Evolutionary conservation across 2,329 filamentous ascomycete species (phyloP).

Genomic region (Ceratocystis colombiana): DNA sequence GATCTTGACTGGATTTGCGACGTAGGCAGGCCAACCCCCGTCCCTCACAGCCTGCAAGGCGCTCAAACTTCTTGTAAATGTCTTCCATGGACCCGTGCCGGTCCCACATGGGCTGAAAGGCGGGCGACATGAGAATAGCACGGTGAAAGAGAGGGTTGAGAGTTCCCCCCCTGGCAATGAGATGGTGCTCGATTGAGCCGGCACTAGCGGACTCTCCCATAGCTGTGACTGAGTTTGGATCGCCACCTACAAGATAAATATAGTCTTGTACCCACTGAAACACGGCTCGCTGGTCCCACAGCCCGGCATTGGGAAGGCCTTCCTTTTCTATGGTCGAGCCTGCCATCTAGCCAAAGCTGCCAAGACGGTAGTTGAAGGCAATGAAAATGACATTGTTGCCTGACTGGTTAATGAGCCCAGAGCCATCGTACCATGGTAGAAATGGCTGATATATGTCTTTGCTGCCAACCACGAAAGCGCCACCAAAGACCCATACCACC

Average conservation of each 20-base stretch:
- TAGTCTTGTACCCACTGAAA: slow-evolving; percentile 42
- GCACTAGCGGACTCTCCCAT: slow-evolving; percentile 45
- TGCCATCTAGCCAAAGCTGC: slow-evolving; percentile 40
- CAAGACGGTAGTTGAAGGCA: slow-evolving; percentile 41
- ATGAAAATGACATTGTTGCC: slow-evolving; percentile 38
- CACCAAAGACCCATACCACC: slow-evolving; percentile 40
- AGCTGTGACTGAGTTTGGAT: slow-evolving; percentile 38
- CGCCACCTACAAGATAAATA: slow-evolving; percentile 40
- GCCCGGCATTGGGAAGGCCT: slow-evolving; percentile 37
- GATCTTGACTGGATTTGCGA: slow-evolving; percentile 26
- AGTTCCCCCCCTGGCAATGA: slow-evolving; percentile 38
- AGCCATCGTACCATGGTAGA: slow-evolving; percentile 35
- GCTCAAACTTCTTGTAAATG: slow-evolving; percentile 32
- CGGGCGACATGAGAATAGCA: slow-evolving; percentile 33
- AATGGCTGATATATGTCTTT: slow-evolving; percentile 34
- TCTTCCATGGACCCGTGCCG: slow-evolving; percentile 30
- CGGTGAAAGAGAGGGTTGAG: slow-evolving; percentile 37
- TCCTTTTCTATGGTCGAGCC: slow-evolving; percentile 37
- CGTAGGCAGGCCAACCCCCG: slow-evolving; percentile 31
- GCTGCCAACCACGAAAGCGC: slow-evolving; percentile 37
- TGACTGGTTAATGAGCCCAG: slow-evolving; percentile 32
- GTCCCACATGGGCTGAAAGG: slow-evolving; percentile 34
- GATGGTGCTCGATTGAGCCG: slow-evolving; percentile 41
- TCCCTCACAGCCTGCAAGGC: slow-evolving; percentile 31
- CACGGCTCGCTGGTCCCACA: slow-evolving; percentile 38